Conservation (phyloP, 2,329 filamentous ascomycete genomes). For the Volutella citrinella region DNA sequence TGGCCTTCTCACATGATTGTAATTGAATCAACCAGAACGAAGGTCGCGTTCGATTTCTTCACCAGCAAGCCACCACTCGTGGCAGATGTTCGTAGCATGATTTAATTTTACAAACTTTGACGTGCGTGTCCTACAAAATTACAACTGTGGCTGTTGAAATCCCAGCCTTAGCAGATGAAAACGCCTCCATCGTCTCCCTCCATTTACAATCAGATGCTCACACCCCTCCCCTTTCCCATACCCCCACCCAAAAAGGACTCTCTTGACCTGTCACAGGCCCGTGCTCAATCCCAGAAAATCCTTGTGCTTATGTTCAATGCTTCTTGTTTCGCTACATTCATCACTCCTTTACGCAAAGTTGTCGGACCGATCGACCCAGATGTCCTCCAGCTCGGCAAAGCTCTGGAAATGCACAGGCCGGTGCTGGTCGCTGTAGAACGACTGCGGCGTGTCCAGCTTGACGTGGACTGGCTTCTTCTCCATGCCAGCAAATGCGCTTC, state of each 20-base stretch:
- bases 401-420: slow-evolving; percentile 94
- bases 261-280: slow-evolving; percentile 3
- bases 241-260: slow-evolving; percentile 1
- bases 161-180: too few species aligned
- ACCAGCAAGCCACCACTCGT: too few species aligned
- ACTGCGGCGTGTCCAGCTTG: slow-evolving; percentile 85
- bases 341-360: slow-evolving; percentile 77
- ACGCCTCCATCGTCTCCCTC: too few species aligned
- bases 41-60: too few species aligned
- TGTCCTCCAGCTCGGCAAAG: slow-evolving; percentile 95
- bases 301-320: slow-evolving; percentile 7
- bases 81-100: too few species aligned
- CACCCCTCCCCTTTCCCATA: slow-evolving; percentile 4
- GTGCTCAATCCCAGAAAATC: too few species aligned
- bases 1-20: too few species aligned
- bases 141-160: too few species aligned
- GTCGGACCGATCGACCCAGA: slow-evolving; percentile 90
- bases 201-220: slow-evolving; percentile 1
- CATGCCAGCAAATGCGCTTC: slow-evolving; percentile 77
- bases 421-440: slow-evolving; percentile 92
- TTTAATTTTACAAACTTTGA: too few species aligned
- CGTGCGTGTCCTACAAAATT: too few species aligned
- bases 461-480: slow-evolving; percentile 91
- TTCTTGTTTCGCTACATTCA: too few species aligned
- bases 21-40: too few species aligned